phyloP scores from a whole-genome alignment of 495 filamentous ascomycete species.

The Cercophora sp. region DNA sequence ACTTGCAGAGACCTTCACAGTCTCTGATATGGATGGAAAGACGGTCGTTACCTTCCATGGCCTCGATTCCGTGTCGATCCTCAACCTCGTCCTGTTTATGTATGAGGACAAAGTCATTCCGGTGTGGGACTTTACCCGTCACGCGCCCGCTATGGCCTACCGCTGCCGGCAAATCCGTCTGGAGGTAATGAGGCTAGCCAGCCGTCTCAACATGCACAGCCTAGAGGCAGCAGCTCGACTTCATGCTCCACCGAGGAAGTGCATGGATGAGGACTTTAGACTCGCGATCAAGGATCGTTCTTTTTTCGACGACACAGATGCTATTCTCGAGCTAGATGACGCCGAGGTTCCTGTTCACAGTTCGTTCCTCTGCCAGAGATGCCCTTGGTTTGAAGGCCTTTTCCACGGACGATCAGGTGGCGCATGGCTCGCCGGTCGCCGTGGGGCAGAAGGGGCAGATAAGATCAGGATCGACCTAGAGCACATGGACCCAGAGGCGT shows the following conservation, averaged over 20 bases:
- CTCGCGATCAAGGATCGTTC: constrained; percentile 58
- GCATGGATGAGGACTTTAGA: constrained; percentile 64
- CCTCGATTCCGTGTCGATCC: constrained; percentile 67
- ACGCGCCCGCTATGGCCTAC: constrained; percentile 55
- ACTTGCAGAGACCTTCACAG: constrained; percentile 53
- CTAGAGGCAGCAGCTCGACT: constrained; percentile 73
- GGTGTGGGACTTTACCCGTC: constrained; percentile 73
- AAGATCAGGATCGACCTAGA: constrained; percentile 72
- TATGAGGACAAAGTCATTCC: constrained; percentile 80
- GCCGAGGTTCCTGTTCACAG: constrained; percentile 68
- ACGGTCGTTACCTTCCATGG: constrained; percentile 57
- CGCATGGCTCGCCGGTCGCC: constrained; percentile 71
- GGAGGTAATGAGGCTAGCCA: constrained; percentile 78
- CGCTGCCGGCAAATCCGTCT: constrained; percentile 72
- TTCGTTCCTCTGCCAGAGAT: constrained; percentile 72
- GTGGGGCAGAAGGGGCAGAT: constrained; percentile 44
- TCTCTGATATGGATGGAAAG: constrained; percentile 50
- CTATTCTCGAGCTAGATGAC: constrained; percentile 69
- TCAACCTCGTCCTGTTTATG: constrained; percentile 74
- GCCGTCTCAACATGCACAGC: constrained; percentile 57
- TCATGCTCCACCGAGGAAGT: constrained; percentile 60
- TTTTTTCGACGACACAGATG: constrained; percentile 73
- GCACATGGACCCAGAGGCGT: constrained; percentile 67
- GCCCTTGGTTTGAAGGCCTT: constrained; percentile 86
- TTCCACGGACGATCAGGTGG: constrained; percentile 83